Conservation (phyloP, 768 basidiomycete genomes). For the Lactarius evosmus region DNA sequence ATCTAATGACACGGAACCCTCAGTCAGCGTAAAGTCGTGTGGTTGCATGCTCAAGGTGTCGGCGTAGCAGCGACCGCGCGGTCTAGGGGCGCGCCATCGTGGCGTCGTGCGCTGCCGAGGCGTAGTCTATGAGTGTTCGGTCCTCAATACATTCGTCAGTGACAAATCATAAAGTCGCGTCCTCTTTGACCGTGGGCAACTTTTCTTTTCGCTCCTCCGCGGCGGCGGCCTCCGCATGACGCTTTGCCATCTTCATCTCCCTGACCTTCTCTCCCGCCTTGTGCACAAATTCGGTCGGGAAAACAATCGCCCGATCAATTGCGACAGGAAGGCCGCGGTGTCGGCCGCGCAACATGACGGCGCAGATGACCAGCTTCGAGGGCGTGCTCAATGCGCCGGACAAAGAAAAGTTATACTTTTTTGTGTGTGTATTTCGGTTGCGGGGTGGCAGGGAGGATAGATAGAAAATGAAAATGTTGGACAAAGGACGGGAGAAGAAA, state of each 20-base stretch:
- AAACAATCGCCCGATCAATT: conserved; percentile 52
- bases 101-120: too few relatives aligned
- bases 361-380: conserved; percentile 68
- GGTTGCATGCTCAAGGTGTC: too few relatives aligned
- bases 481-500: conserved; percentile 27
- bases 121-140: too few relatives aligned
- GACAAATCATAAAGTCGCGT: background rate
- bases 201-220: background rate
- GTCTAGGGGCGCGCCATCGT: too few relatives aligned
- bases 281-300: conserved; percentile 18
- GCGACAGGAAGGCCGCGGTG: conserved; percentile 70
- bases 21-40: too few relatives aligned
- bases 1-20: too few relatives aligned
- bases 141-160: too few relatives aligned
- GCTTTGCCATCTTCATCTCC: conserved; percentile 12
- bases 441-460: background rate
- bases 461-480: conserved; percentile 41
- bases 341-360: conserved; percentile 76
- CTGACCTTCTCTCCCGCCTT: conserved; percentile 13
- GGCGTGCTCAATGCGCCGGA: conserved; percentile 57
- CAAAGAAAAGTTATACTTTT: conserved; percentile 44
- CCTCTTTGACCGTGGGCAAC: background rate
- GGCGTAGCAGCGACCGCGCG: too few relatives aligned
- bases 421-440: background rate
- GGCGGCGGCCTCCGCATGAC: background rate